Percentiles rank a stretch among this genome's conserved stretches.
Conservation (phyloP, 164 flowering plant species). For the Saururus chinensis region DNA sequence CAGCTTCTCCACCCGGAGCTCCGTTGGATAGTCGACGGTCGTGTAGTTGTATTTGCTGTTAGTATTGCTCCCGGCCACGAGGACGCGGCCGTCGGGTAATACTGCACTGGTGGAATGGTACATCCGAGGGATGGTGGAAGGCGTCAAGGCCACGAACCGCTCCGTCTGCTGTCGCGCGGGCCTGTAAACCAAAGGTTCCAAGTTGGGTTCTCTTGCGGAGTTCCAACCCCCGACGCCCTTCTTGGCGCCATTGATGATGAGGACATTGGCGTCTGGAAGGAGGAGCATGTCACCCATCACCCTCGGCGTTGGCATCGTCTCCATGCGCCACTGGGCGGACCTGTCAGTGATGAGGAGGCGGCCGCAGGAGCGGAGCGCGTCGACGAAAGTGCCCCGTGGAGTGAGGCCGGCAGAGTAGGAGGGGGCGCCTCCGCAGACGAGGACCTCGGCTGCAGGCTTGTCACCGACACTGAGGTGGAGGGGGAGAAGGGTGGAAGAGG, state of each 20-base stretch:
- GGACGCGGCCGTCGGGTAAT: constrained; percentile 49
- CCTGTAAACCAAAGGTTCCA: constrained; percentile 42
- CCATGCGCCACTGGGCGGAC: constrained; percentile 41
- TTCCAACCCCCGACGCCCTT: constrained; percentile 61
- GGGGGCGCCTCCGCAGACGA: constrained; percentile 63
- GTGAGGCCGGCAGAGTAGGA: constrained; percentile 16
- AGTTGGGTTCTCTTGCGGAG: constrained; percentile 38
- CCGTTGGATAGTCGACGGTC: constrained; percentile 53
- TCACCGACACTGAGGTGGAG: constrained; percentile 15
- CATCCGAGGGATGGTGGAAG: constrained; percentile 55
- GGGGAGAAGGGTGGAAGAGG: constrained; percentile 67
- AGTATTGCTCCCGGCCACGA: constrained; percentile 78
- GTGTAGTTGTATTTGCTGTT: constrained; percentile 29
- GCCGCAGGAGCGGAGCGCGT: constrained; percentile 46
- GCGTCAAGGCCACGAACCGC: constrained; percentile 29
- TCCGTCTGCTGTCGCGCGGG: constrained; percentile 11
- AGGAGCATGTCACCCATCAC: constrained; percentile 71
- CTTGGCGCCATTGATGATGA: constrained; percentile 73
- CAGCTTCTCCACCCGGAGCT: constrained; percentile 66
- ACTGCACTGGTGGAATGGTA: constrained; percentile 62
- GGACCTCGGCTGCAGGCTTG: constrained; percentile 31
- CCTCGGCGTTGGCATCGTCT: constrained; percentile 57
- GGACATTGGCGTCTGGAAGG: constrained; percentile 63
- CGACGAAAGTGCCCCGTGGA: constrained; percentile 12
- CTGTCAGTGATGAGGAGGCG: constrained; percentile 30